Evolutionary conservation across 1,139 yeast species (phyloP), one percentile per base, ranked within the genome.

Genomic region (Kluyveromyces sp.): DNA sequence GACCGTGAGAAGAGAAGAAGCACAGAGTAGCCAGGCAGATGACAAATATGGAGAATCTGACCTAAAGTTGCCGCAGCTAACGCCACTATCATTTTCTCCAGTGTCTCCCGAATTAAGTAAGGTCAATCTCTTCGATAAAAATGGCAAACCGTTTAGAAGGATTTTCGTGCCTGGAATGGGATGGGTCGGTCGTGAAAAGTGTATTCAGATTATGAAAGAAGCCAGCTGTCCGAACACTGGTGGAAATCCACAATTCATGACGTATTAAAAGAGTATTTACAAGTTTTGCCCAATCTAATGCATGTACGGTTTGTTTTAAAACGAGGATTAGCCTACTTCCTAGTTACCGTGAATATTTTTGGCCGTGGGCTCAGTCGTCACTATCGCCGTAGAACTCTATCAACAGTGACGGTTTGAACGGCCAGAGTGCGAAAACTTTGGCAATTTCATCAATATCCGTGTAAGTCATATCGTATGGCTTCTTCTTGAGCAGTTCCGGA

Each of bases 351-450:
- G n/a, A n/a, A n/a, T n/a, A n/a, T n/a, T n/a, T n/a, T n/a, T n/a
- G n/a, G n/a, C n/a, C n/a, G n/a, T n/a, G n/a, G n/a, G 4, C 13
- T 22, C 15, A 35, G 11, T 34, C 42, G 6, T 39, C 39, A 13
- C 17, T 18, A 9, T 25, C 40, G 8, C 39, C 45, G 32, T 42
- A 42, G 33, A 37, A 42, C 39, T 59, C 63, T 51, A 57, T 45
- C 29, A 48, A 48, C 12, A 70, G 58, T 39, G 73, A 73, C 0
- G 96, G 96, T 62, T 81, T 87, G 68, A 88, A 89, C 0, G 97
- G 94, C 97, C 97, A 89, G 18, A 66, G 59, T 38, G 71, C 73
- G 58, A 82, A 85, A 3, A 66, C 70, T 3, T 72, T 61, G 3
- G 79, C 70, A 7, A 89, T 58, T 4, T 60, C 54, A 6, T 68